A percentile compares a stretch with the other conserved stretches of the same genome.
phyloP scores from a whole-genome alignment of 2,329 filamentous ascomycete genomes.

The Onygenales sp. region DNA sequence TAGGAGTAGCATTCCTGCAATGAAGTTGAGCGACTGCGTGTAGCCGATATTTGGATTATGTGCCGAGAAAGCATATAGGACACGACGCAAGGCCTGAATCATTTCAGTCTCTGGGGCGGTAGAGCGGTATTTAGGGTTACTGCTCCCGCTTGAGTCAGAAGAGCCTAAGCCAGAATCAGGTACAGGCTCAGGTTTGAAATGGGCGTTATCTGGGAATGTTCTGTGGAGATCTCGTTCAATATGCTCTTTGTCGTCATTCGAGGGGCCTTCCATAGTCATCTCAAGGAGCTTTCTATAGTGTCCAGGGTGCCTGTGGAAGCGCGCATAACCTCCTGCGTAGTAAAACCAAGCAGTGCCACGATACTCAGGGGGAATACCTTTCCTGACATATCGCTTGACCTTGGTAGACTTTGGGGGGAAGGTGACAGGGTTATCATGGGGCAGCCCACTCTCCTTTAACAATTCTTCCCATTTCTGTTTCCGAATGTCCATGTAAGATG shows the following conservation, averaged over 20 bases:
- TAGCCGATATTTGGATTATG: conserved; percentile 90
- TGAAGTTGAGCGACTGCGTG: conserved; percentile 91
- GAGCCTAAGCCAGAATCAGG: conserved; percentile 13
- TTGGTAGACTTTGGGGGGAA: conserved; percentile 77
- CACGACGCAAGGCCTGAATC: conserved; percentile 70
- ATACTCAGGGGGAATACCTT: conserved; percentile 89
- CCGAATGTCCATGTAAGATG: conserved; percentile 62
- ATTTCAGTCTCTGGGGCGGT: conserved; percentile 59
- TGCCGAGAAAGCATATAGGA: conserved; percentile 80
- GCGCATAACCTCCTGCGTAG: conserved; percentile 78
- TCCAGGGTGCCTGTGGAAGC: conserved; percentile 64
- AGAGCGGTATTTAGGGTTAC: conserved; percentile 25
- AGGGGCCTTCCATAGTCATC: conserved; percentile 55
- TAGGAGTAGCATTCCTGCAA: conserved; percentile 78
- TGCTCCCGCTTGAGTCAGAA: conserved; percentile 14
- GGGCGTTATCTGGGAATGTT: conserved; percentile 88
- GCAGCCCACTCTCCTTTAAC: conserved; percentile 65
- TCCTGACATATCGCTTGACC: conserved; percentile 81
- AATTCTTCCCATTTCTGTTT: conserved; percentile 73
- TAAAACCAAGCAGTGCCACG: conserved; percentile 96
- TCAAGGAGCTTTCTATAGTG: conserved; percentile 64
- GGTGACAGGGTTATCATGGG: conserved; percentile 59
- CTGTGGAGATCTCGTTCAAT: conserved; percentile 91
- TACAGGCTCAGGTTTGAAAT: conserved; percentile 62
- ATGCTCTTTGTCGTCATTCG: conserved; percentile 68